Evolutionary conservation across 2,329 filamentous ascomycete genomes (phyloP), one percentile per base, ranked within the genome.

Genomic region (Diaporthe citriasiana): DNA sequence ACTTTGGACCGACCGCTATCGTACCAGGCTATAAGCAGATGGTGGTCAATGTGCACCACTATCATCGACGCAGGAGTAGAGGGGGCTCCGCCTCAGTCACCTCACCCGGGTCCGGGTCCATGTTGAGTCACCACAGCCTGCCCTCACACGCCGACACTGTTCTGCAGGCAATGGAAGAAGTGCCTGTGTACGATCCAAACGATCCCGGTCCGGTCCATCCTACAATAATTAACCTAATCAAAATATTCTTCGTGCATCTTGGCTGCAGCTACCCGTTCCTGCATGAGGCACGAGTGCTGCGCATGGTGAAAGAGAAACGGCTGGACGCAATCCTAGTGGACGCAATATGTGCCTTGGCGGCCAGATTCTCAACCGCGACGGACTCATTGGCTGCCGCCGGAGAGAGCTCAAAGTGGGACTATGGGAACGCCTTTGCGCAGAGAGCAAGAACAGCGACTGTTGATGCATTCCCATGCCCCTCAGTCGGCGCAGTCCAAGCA

Each of bases 1-100:
- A 97, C 82, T 97, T 97, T 80, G 95, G 95, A 0, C 94, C 94
- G 0, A 97, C 95, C 0, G 95, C 95, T 76, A 97, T 97, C 79
- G 94, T 97, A 70, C 95, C 95, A 1, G 95, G 95, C 30, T 97
- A 95, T 84, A 97, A 97, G 83, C 94, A 97, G 82, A 97, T 97
- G 94, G 94, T 97, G 35, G 92, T 93, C 74, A 80, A 83, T 57
- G 78, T 83, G 25, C 92, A 93, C 71, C 90, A 95, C 40, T 89
- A 92, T 74, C 91, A 93, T 74, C 87, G 91, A 74, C 88, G 91
- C 33, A 88, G 88, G 33, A 91, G 91, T 70, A 88, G 87, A 12
- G 86, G 84, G 9, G 87, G 87, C 68, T 92, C 90, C 25, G 88
- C 90, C 60, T 89, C 91, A 0, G 86, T 83, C 12, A 84, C 86